Percentiles rank a stretch among this genome's conserved stretches.
Evolutionary conservation across 257 asterid species (phyloP).

Genomic region (Nicotiana knightiana): DNA sequence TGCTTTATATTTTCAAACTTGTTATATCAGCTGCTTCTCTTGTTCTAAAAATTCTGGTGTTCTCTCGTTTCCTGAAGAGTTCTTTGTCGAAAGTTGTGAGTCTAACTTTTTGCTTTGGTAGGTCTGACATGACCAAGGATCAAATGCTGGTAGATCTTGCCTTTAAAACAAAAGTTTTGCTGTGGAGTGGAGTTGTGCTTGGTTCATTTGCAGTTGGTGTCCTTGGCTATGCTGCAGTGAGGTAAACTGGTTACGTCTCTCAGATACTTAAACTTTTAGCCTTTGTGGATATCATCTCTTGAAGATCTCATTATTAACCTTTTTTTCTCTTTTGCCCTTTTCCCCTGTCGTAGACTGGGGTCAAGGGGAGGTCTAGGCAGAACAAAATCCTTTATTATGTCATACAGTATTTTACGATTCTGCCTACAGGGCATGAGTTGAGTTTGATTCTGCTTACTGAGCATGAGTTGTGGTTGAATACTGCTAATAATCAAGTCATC

Average conservation of each 20-base stretch:
- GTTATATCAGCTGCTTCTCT: not conserved
- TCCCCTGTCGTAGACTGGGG: not conserved
- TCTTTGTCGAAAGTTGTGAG: constrained; percentile 16
- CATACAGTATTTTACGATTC: not conserved
- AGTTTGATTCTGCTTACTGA: not conserved
- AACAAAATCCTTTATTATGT: not conserved
- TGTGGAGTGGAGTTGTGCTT: constrained; percentile 70
- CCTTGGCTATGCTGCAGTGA: constrained; percentile 66
- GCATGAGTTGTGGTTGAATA: not conserved
- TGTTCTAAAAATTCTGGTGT: not conserved
- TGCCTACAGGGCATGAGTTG: not conserved
- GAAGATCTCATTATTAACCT: not conserved
- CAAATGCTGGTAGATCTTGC: constrained; percentile 71
- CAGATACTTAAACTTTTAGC: not conserved
- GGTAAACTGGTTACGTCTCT: constrained; percentile 37
- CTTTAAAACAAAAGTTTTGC: constrained; percentile 45
- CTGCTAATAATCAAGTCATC: not conserved
- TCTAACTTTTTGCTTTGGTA: constrained; percentile 24
- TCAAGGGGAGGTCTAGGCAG: not conserved
- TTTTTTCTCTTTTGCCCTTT: not conserved
- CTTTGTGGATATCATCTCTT: not conserved
- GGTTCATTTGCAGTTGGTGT: constrained; percentile 72
- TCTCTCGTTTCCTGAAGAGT: not conserved
- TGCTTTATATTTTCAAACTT: constrained; percentile 2
- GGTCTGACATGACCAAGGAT: constrained; percentile 71